A percentile compares a stretch with the other conserved stretches of the same genome.
These are phyloP conservation scores for Neurospora sp. DNA, from an alignment of 495 filamentous ascomycete species.

Conservation along the genomic window DNA sequence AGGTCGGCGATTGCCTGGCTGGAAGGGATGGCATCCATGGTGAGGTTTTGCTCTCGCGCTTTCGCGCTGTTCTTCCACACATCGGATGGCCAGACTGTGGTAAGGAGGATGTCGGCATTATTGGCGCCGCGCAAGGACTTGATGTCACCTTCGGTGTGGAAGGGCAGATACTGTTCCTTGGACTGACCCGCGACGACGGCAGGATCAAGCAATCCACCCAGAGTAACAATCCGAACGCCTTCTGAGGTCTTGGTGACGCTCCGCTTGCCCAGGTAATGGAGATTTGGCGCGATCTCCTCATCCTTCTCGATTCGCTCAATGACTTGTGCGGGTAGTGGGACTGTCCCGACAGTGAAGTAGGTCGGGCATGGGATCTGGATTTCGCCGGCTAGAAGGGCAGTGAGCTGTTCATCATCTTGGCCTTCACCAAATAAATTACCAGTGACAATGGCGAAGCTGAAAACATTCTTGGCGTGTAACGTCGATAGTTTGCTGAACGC, in stretches of 20 bases:
- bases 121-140: slow-evolving; percentile 62
- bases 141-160: slow-evolving; percentile 68
- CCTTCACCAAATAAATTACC: slow-evolving; percentile 71
- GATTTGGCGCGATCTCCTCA: slow-evolving; percentile 74
- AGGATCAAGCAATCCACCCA: slow-evolving; percentile 60
- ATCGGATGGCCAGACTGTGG: slow-evolving; percentile 69
- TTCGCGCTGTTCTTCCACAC: slow-evolving; percentile 47
- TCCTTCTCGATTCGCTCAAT: slow-evolving; percentile 59
- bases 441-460: slow-evolving; percentile 71
- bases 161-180: slow-evolving; percentile 54
- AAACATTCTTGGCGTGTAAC: slow-evolving; percentile 74
- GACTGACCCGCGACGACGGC: slow-evolving; percentile 40
- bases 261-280: slow-evolving; percentile 80
- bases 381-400: slow-evolving; percentile 55
- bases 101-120: slow-evolving; percentile 74
- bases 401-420: slow-evolving; percentile 45
- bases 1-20: slow-evolving; percentile 58
- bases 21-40: slow-evolving; percentile 22
- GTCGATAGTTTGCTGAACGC: slow-evolving; percentile 70
- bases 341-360: slow-evolving; percentile 73
- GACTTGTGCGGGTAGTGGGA: slow-evolving; percentile 55
- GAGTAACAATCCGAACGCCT: slow-evolving; percentile 70
- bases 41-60: slow-evolving; percentile 35
- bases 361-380: slow-evolving; percentile 67
- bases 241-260: slow-evolving; percentile 80